A percentile compares a stretch with the other conserved stretches of the same genome.
These are phyloP conservation scores for Rhododendron vialii DNA, from an alignment of 148 eudicot genomes.

Conservation along the genomic window DNA sequence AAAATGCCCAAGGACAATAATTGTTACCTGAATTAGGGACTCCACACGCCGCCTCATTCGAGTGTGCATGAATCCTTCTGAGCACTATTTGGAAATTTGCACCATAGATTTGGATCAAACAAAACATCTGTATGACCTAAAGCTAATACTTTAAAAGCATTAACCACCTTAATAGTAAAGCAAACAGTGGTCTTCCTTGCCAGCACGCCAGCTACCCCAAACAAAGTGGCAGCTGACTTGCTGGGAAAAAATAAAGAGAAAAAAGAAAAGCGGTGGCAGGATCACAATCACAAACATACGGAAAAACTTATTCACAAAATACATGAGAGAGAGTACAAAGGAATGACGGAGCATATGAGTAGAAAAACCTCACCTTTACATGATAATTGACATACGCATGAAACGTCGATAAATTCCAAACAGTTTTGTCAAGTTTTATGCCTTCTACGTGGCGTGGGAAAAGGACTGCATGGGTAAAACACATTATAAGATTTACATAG, in stretches of 20 bases:
- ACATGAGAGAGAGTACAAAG: not conserved
- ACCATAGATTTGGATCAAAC: not conserved
- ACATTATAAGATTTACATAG: slow-evolving; percentile 8
- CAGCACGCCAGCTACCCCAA: slow-evolving; percentile 1
- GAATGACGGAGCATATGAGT: not conserved
- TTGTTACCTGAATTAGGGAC: slow-evolving; percentile 79
- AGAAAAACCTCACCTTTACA: slow-evolving; percentile 67
- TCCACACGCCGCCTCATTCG: slow-evolving; percentile 99
- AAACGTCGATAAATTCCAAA: slow-evolving; percentile 87
- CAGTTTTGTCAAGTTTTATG: slow-evolving; percentile 83
- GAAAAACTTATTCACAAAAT: not conserved
- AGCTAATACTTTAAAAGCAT: not conserved
- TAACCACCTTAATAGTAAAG: not conserved
- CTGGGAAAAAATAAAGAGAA: not conserved
- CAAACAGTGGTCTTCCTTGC: not conserved
- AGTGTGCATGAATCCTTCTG: slow-evolving; percentile 99
- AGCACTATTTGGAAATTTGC: slow-evolving; percentile 53
- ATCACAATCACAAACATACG: not conserved
- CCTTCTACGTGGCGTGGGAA: slow-evolving; percentile 88
- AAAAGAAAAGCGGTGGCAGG: not conserved
- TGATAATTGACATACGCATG: slow-evolving; percentile 92
- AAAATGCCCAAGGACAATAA: slow-evolving; percentile 4
- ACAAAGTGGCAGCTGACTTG: not conserved
- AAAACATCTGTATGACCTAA: not conserved
- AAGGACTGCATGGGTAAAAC: slow-evolving; percentile 47